phyloP scores from a whole-genome alignment of 2,329 filamentous ascomycete species.

The Sporothrix globosa region DNA sequence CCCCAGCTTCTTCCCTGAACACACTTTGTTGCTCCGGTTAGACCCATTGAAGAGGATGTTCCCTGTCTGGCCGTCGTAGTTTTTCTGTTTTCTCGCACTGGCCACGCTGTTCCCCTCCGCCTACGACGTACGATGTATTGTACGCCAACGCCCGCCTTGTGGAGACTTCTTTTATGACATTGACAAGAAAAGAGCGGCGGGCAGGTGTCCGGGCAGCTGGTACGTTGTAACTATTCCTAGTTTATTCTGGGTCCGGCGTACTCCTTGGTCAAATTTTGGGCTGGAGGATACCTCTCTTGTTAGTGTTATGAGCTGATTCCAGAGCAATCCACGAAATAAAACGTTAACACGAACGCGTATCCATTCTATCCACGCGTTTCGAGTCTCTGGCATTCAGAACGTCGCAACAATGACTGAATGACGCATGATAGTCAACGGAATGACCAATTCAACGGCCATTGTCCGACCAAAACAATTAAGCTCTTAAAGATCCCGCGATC shows the following conservation, averaged over 20 bases:
- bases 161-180: background rate
- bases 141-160: slow-evolving; percentile 10
- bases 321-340: background rate
- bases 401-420: slow-evolving; percentile 9
- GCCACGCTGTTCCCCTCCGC: no score
- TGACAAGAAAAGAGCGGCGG: background rate
- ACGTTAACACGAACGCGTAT: slow-evolving; percentile 1
- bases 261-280: no score
- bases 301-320: background rate
- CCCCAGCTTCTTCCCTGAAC: background rate
- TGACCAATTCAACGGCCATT: background rate
- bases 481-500: background rate
- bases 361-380: background rate
- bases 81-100: background rate
- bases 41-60: slow-evolving; percentile 16
- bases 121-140: no score
- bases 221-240: background rate
- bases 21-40: background rate
- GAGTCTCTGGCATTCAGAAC: background rate
- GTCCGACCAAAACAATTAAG: background rate
- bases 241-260: no score
- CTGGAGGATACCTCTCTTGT: background rate
- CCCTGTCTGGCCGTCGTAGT: background rate
- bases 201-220: background rate
- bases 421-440: background rate